Percentiles rank a stretch among this genome's conserved stretches.
phyloP scores from a whole-genome alignment of 1,139 yeast species.

The Pichia sp. region DNA sequence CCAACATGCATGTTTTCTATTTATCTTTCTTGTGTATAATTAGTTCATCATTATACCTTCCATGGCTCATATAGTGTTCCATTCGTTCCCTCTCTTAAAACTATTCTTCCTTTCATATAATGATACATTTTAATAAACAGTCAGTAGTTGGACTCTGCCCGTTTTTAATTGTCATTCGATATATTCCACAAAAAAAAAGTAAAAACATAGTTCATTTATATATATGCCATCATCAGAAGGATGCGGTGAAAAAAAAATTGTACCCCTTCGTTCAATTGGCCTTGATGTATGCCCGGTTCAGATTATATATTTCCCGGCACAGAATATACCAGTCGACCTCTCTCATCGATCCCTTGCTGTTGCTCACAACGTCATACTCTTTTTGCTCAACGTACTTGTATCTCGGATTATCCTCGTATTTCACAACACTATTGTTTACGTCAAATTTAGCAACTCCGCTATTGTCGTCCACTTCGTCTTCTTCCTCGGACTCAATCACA shows the following conservation, averaged over 20 bases:
- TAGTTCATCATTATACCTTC: not conserved
- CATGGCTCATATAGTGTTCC: not conserved
- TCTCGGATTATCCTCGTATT: not conserved
- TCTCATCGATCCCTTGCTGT: slow-evolving; percentile 28
- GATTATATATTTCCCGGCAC: slow-evolving; percentile 75
- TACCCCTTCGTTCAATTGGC: not conserved
- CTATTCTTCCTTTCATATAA: not conserved
- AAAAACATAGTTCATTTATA: too few relatives aligned
- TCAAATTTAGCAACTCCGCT: not conserved
- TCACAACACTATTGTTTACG: not conserved
- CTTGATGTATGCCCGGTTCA: slow-evolving; percentile 61
- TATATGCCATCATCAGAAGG: not conserved
- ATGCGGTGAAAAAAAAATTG: not conserved
- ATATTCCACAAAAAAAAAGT: not conserved
- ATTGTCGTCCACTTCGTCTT: slow-evolving; percentile 17
- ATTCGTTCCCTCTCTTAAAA: not conserved
- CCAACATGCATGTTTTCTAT: not conserved
- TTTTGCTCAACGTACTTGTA: not conserved
- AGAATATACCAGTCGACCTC: slow-evolving; percentile 89
- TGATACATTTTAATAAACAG: not conserved
- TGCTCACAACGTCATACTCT: slow-evolving; percentile 11
- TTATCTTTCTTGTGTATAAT: not conserved
- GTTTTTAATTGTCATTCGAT: not conserved
- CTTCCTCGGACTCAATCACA: slow-evolving; percentile 1
- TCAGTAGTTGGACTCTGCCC: too few relatives aligned